Evolutionary conservation across 345 rosid species (phyloP), one percentile per base, ranked within the genome.

Genomic region (Excoecaria cochinchinensis): DNA sequence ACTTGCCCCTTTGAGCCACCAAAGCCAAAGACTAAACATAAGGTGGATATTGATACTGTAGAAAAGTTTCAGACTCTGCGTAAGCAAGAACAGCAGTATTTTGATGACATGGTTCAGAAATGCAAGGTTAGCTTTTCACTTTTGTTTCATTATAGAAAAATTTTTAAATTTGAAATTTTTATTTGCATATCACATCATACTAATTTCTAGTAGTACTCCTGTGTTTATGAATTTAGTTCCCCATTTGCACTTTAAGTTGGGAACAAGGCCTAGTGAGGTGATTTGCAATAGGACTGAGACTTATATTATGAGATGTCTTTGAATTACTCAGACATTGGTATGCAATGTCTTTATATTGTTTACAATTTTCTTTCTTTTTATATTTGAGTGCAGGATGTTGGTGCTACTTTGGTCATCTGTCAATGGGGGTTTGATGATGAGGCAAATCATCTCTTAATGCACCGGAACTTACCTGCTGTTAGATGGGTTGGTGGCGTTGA

Each of bases 401-500:
- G 99, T 74, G 93, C 98, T 51, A 91, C 99, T 16, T 77, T 95
- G 82, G 99, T 95, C 65, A 95, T 95, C 84, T 95, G 99, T 80
- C 99, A 95, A 58, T 95, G 99, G 99, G 99, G 98, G 47, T 95
- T 95, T 31, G 99, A 95, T 79, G 99, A 95, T 76, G 99, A 95
- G 81, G 99, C 99, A 75, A 95, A 95, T 79, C 99, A 95, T 88
- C 81, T 95, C 48, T 78, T 95, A 77, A 89, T 93, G 98, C 92
- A 95, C 85, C 82, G 99, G 84, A 86, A 93, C 79, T 84, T 95
- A 80, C 99, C 99, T 77, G 99, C 99, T 55, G 98, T 95, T 42
- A 90, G 99, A 76, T 95, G 99, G 99, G 99, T 95, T 44, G 99
- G 99, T 74, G 98, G 99, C 77, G 99, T 95, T 65, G 99, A 95